Percentiles rank a stretch among this genome's conserved stretches.
phyloP scores from a whole-genome alignment of 805 yeast genomes.

The Yarrowia sp. region DNA sequence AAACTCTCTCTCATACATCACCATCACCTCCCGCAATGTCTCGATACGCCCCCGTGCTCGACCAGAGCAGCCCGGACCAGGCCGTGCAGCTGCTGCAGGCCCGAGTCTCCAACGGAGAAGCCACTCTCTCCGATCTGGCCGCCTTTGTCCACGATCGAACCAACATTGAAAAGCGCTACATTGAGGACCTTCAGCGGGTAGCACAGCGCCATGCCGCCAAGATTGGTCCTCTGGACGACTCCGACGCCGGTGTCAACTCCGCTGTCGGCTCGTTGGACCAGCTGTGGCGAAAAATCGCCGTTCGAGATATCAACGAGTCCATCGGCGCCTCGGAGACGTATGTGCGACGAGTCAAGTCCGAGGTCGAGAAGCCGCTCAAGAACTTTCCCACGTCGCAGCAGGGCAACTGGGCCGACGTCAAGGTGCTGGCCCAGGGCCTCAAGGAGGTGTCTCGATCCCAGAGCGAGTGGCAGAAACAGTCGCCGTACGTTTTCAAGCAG shows the following conservation, averaged over 20 bases:
- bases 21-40: neutral
- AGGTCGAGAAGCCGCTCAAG: constrained; percentile 40
- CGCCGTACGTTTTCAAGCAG: constrained; percentile 71
- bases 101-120: constrained; percentile 1
- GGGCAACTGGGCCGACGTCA: constrained; percentile 58
- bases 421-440: constrained; percentile 46
- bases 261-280: neutral
- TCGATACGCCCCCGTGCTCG: constrained; percentile 3
- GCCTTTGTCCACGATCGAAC: constrained; percentile 20
- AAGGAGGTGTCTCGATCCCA: constrained; percentile 46
- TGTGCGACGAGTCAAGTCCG: constrained; percentile 43
- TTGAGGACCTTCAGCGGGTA: constrained; percentile 21
- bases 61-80: constrained; percentile 14
- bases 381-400: constrained; percentile 47
- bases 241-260: constrained; percentile 3
- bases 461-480: constrained; percentile 65
- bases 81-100: constrained; percentile 5
- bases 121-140: constrained; percentile 4
- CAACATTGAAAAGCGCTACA: constrained; percentile 9
- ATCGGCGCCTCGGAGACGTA: constrained; percentile 35
- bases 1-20: constrained; percentile 16
- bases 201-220: constrained; percentile 2
- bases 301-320: constrained; percentile 16
- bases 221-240: constrained; percentile 3
- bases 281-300: constrained; percentile 23